Conservation (phyloP, 78 protist species). For the Creolimax fragrantissima region DNA sequence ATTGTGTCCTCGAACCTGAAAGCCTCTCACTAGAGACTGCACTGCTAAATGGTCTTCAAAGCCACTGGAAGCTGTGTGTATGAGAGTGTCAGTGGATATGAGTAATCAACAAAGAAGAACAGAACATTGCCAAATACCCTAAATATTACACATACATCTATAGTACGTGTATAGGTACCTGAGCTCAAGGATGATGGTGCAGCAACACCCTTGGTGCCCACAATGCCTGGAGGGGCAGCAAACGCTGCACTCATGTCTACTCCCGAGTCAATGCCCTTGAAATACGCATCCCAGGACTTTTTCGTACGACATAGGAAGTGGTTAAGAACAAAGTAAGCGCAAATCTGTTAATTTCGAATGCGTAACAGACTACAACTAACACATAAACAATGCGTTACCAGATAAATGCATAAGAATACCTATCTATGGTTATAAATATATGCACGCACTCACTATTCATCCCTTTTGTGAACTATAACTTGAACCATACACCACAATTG, state of each 20-base stretch:
- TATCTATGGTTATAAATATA: not conserved
- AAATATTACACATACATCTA: not conserved
- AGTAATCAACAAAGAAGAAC: not conserved
- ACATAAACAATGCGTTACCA: not conserved
- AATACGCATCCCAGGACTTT: not conserved
- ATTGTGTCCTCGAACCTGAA: constrained; percentile 23
- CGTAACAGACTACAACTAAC: not conserved
- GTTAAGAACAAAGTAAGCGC: not conserved
- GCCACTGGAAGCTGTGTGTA: not conserved
- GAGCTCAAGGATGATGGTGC: not conserved
- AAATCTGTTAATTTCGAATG: not conserved
- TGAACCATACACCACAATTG: not conserved
- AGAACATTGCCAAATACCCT: not conserved
- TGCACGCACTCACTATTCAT: not conserved
- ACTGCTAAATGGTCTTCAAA: not conserved
- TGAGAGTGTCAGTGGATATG: not conserved
- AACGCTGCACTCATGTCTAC: not conserved
- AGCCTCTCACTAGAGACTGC: not conserved
- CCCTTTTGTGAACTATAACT: not conserved
- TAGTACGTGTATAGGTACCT: not conserved
- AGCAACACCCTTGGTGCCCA: not conserved
- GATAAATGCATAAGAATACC: not conserved
- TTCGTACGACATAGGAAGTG: not conserved
- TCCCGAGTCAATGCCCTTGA: not conserved
- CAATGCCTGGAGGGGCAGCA: not conserved